Conservation (phyloP, 352 stramenopile species). For the Globisporangium recalcitrans region DNA sequence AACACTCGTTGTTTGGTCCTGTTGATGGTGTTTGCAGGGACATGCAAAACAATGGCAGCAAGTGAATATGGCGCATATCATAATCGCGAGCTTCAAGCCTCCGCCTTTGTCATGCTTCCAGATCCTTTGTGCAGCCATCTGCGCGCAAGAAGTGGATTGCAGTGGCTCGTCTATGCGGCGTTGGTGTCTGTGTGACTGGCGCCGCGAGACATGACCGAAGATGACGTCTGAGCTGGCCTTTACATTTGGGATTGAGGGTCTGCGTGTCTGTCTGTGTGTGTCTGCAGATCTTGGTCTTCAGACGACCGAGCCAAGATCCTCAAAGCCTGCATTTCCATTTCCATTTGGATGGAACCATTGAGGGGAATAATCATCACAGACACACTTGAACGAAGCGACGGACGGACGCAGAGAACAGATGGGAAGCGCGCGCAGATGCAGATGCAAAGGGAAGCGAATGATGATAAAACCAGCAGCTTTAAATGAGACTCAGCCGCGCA, state of each 20-base stretch:
- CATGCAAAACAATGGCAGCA: background rate
- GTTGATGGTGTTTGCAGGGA: too few relatives aligned
- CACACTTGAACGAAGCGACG: background rate
- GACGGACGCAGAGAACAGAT: background rate
- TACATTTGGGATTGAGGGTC: background rate
- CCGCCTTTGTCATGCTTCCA: background rate
- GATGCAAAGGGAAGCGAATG: background rate
- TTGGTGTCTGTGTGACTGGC: background rate
- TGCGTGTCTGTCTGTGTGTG: too few relatives aligned
- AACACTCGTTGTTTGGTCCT: too few relatives aligned
- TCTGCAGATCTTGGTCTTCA: background rate
- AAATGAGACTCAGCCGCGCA: background rate
- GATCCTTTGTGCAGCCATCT: conserved; percentile 5
- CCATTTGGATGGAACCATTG: background rate
- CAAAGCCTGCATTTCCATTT: too few relatives aligned
- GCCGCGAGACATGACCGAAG: background rate
- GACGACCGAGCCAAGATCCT: too few relatives aligned
- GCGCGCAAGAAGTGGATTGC: conserved; percentile 3
- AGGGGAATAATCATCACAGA: background rate
- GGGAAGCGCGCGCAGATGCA: background rate
- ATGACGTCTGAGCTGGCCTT: background rate
- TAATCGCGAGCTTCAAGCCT: background rate
- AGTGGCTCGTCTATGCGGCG: background rate
- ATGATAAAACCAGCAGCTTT: background rate
- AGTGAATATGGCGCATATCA: background rate